phyloP scores from a whole-genome alignment of 495 filamentous ascomycete genomes.

The Aspergillus bertholletiae region DNA sequence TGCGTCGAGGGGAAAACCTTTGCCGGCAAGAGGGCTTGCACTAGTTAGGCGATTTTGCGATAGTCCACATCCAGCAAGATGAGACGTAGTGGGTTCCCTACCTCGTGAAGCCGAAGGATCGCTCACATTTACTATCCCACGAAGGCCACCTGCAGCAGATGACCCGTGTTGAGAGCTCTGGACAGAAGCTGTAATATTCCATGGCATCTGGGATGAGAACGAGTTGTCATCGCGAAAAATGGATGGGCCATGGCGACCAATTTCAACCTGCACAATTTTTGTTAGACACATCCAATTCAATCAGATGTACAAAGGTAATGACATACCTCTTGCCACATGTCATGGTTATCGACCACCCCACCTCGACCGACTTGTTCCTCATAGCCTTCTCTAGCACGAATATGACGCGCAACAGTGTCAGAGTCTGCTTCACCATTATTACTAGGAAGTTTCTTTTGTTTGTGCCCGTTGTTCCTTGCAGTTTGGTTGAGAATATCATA shows the following conservation, averaged over 20 bases:
- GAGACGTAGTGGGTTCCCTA: not conserved
- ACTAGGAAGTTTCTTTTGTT: constrained; percentile 35
- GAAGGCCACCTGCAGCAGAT: constrained; percentile 28
- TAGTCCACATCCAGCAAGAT: constrained; percentile 19
- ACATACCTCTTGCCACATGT: constrained; percentile 9
- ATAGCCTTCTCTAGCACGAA: constrained; percentile 38
- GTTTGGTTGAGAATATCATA: constrained; percentile 40
- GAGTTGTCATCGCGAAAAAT: constrained; percentile 54
- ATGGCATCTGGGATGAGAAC: constrained; percentile 59
- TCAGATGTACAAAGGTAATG: not conserved
- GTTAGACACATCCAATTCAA: constrained; percentile 4
- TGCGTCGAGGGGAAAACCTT: constrained; percentile 39
- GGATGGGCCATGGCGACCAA: constrained; percentile 56
- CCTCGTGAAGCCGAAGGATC: constrained; percentile 28
- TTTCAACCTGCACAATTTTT: constrained; percentile 42
- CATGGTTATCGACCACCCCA: constrained; percentile 11
- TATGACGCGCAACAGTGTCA: constrained; percentile 39
- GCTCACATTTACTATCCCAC: constrained; percentile 49
- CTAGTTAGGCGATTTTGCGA: constrained; percentile 50
- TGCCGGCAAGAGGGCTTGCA: constrained; percentile 59
- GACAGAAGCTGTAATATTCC: constrained; percentile 63
- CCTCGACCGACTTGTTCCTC: constrained; percentile 38
- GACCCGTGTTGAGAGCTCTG: constrained; percentile 52
- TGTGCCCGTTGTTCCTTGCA: constrained; percentile 23
- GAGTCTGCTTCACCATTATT: constrained; percentile 31